These are phyloP conservation scores for Avena atlantica DNA, from an alignment of 176 grass and related monocot genomes.

Conservation along the genomic window DNA sequence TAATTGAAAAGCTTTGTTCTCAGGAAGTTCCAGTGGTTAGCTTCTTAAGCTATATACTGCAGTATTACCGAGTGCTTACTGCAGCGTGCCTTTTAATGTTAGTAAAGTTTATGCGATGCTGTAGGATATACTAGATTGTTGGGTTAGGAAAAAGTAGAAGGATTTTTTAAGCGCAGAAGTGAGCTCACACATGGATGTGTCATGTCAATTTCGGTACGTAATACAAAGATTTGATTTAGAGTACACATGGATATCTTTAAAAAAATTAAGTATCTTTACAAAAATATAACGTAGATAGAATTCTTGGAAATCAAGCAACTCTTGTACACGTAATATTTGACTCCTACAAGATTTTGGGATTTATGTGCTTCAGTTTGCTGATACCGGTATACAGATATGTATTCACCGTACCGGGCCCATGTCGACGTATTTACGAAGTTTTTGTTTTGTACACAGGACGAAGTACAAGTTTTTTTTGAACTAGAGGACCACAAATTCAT, in stretches of 20 bases:
- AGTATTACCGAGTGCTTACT: neutral
- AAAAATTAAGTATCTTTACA: neutral
- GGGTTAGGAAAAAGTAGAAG: neutral
- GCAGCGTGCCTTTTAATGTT: neutral
- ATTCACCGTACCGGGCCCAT: neutral
- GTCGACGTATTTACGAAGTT: neutral
- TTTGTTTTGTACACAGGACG: too few relatives aligned
- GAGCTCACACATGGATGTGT: neutral
- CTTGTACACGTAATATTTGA: conserved; percentile 6
- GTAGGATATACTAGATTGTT: neutral
- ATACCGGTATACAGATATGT: conserved; percentile 20
- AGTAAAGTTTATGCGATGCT: neutral
- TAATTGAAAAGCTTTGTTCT: neutral
- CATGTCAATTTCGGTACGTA: neutral
- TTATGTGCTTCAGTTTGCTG: conserved; percentile 18
- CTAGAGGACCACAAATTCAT: neutral
- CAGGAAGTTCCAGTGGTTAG: neutral
- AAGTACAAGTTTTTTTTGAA: neutral
- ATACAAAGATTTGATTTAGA: neutral
- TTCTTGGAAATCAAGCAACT: conserved; percentile 24
- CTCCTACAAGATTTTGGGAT: neutral
- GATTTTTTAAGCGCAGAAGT: neutral
- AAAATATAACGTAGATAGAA: neutral
- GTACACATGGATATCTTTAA: neutral
- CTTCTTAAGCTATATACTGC: neutral